Conservation (phyloP, 2,329 filamentous ascomycete species). For the Elsinoe fawcettii region DNA sequence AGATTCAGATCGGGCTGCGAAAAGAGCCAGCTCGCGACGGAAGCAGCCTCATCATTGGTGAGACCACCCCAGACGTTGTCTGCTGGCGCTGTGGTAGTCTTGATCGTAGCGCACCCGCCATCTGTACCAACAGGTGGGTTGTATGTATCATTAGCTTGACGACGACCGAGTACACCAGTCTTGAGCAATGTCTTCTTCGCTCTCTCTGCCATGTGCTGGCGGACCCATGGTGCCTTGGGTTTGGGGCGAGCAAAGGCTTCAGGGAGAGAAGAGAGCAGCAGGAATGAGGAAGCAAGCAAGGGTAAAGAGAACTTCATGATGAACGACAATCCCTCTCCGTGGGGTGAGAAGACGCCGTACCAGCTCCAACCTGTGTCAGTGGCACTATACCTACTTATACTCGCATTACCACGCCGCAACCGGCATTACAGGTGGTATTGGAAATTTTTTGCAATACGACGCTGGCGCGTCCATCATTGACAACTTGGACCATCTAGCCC, state of each 20-base stretch:
- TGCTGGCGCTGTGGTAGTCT: slow-evolving; percentile 31
- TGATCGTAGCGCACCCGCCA: not conserved
- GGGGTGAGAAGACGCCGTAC: not conserved
- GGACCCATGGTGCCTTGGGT: slow-evolving; percentile 1
- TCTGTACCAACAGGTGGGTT: not conserved
- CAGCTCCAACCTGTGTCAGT: not conserved
- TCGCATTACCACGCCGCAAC: not conserved
- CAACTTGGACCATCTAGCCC: not conserved
- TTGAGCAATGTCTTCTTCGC: slow-evolving; percentile 4
- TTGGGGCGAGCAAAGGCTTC: not conserved
- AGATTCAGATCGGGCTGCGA: slow-evolving; percentile 35
- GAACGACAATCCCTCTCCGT: not conserved
- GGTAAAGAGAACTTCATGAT: slow-evolving; percentile 7
- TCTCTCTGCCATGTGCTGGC: not conserved
- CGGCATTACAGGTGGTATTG: not conserved
- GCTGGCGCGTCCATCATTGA: not conserved
- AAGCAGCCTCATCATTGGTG: slow-evolving; percentile 33
- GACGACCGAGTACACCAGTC: not conserved
- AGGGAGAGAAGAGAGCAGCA: not conserved
- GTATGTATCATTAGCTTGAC: not conserved
- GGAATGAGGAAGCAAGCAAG: not conserved
- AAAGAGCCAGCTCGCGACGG: slow-evolving; percentile 36
- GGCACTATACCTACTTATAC: not conserved
- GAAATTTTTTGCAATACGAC: not conserved
- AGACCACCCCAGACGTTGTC: slow-evolving; percentile 37